Evolutionary conservation across 176 grass and related monocot species (phyloP).

Genomic region (Cocos nucifera): DNA sequence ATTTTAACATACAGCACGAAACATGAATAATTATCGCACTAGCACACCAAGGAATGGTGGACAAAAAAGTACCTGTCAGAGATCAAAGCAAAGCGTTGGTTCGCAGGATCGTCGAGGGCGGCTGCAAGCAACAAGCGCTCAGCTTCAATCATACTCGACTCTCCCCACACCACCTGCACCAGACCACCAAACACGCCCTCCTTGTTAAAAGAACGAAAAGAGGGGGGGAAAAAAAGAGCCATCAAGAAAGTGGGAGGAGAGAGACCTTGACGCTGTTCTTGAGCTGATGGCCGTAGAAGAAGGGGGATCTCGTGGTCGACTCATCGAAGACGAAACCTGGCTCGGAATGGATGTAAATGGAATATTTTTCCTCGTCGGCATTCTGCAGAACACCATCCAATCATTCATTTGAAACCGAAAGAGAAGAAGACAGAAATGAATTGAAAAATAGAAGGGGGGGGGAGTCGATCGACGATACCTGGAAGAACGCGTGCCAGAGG

Average conservation of each 20-base stretch:
- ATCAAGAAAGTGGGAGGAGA: not conserved
- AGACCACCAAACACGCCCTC: constrained; percentile 11
- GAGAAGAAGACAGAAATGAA: not conserved
- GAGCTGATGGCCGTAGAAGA: constrained; percentile 70
- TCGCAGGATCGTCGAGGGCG: constrained; percentile 66
- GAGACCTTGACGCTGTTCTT: constrained; percentile 62
- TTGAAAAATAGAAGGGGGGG: not conserved
- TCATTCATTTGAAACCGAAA: constrained; percentile 1
- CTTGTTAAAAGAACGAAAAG: not conserved
- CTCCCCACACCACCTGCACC: constrained; percentile 83
- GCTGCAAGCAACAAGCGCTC: constrained; percentile 60
- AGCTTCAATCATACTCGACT: constrained; percentile 81
- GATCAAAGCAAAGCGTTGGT: constrained; percentile 77
- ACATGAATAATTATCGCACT: too few relatives aligned
- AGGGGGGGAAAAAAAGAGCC: not conserved
- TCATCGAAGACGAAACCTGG: constrained; percentile 72
- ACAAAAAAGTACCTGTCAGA: constrained; percentile 54
- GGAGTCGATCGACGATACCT: constrained; percentile 17
- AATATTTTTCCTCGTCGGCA: constrained; percentile 63
- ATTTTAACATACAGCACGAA: too few relatives aligned
- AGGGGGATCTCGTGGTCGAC: constrained; percentile 61
- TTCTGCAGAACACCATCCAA: constrained; percentile 32
- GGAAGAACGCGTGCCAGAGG: constrained; percentile 92
- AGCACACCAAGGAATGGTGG: not conserved
- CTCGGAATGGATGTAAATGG: constrained; percentile 89